Base-by-base conservation (phyloP, 139 green algal species). In the Chlamydomonas asymmetrica region DNA sequence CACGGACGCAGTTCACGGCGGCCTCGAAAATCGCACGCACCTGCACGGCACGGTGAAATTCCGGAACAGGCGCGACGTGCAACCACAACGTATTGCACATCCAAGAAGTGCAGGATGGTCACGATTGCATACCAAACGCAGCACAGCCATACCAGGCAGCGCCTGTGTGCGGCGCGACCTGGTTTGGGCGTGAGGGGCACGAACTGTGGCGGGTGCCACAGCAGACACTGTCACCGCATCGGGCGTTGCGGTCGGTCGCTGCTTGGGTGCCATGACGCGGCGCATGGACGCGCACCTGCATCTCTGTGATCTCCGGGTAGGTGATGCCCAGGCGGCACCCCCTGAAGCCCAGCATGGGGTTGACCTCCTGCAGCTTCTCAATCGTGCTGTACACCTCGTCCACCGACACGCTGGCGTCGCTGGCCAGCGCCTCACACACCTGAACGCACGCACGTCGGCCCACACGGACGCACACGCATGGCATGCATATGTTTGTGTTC, bases 301-400 rank as follows among this genome's bases (percentile, higher is more conserved):
- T 86, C 71, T 82, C 75, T 5, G 84, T 90, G 78, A 98, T 96
- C 64, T 97, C 92, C 3, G 94, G 94, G 83, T 97, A 88, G 22
- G 89, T 82, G 56, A 97, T 96, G 54, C 90, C 94, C 74, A 98
- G 84, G 9, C 94, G 83, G 88, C 91, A 96, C 39, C 94, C 94
- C 16, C 94, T 80, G 76, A 98, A 91, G 45, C 94, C 87, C 64
- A 86, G 50, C 80, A 86, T 86, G 43, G 75, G 80, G 64, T 82
- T 82, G 27, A 79, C 71, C 65, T 82, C 75, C 65, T 71, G 80
- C 56, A 85, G 69, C 25, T 76, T 76, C 32, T 81, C 75, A 32
- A 81, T 81, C 59, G 75, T 81, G 40, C 32, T 29, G 49, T 57
- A 68, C 64, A 80, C 74, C 65, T 75, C 54, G 32, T 80, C 63